Percentiles rank a stretch among this genome's conserved stretches.
Conservation (phyloP, 2,329 filamentous ascomycete genomes). For the Ophiostoma perfectum region DNA sequence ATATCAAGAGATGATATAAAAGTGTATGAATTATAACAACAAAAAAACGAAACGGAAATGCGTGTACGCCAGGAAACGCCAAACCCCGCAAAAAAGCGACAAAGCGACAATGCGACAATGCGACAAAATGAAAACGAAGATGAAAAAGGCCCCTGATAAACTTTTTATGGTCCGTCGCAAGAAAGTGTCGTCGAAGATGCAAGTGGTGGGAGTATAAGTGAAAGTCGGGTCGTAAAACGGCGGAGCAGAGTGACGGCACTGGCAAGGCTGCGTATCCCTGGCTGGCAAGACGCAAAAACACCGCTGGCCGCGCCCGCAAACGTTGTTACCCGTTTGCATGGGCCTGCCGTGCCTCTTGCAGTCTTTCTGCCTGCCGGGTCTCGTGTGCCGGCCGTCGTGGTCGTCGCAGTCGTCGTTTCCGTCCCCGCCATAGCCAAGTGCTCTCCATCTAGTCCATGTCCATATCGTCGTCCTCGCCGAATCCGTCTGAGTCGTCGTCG, state of each 20-base stretch:
- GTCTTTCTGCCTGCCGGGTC: background rate
- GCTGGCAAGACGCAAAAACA: background rate
- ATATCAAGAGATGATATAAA: background rate
- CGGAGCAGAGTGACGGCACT: background rate
- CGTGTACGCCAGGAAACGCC: constrained; percentile 22
- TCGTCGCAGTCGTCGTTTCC: background rate
- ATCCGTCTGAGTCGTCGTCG: constrained; percentile 30
- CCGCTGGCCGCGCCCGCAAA: background rate
- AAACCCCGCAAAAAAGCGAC: constrained; percentile 14
- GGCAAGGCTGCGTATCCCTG: background rate
- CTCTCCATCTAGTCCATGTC: constrained; percentile 21
- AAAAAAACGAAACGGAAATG: constrained; percentile 13
- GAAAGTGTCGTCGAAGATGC: constrained; percentile 5
- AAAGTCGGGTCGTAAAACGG: background rate
- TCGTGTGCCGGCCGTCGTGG: background rate
- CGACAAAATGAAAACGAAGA: constrained; percentile 12
- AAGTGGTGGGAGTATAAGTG: background rate
- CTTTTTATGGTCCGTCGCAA: constrained; percentile 13
- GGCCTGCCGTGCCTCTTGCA: background rate
- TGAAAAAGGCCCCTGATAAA: constrained; percentile 5
- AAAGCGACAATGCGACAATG: constrained; percentile 7
- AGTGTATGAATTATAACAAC: background rate
- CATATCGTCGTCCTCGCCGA: constrained; percentile 23
- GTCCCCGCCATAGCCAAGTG: background rate
- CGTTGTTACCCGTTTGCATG: background rate